Evolutionary conservation across 495 filamentous ascomycete genomes (phyloP).

Genomic region (Lasiosphaeris hirsuta): DNA sequence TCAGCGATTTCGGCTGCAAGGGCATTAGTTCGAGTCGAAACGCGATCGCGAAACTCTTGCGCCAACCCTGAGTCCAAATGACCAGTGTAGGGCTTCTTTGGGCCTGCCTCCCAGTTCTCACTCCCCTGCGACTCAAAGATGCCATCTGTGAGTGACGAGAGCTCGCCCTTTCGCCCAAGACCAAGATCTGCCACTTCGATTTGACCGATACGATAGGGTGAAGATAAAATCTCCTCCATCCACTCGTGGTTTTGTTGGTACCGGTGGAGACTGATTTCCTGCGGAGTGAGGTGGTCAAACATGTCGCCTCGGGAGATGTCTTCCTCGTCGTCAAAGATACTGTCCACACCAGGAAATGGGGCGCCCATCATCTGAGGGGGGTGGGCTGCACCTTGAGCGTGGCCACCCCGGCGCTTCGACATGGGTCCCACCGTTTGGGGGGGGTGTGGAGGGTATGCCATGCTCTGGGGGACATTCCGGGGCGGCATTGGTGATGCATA

Average conservation of each 20-base stretch:
- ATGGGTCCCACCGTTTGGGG: conserved; percentile 39
- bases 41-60: conserved; percentile 73
- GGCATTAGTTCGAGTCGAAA: conserved; percentile 59
- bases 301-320: conserved; percentile 79
- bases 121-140: conserved; percentile 59
- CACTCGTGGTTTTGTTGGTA: conserved; percentile 96
- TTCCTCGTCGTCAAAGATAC: conserved; percentile 79
- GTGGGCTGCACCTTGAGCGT: conserved; percentile 26
- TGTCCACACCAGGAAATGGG: conserved; percentile 39
- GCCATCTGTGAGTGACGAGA: conserved; percentile 75
- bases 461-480: conserved; percentile 44
- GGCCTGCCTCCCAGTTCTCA: conserved; percentile 51
- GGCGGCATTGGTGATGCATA: conserved; percentile 32
- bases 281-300: conserved; percentile 81
- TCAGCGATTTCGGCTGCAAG: conserved; percentile 75
- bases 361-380: conserved; percentile 26
- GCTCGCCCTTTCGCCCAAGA: conserved; percentile 79
- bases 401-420: conserved; percentile 39
- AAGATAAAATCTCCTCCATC: conserved; percentile 97
- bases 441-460: conserved; percentile 52
- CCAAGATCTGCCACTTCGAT: conserved; percentile 87
- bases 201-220: conserved; percentile 74
- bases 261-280: conserved; percentile 77
- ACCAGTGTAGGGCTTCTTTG: conserved; percentile 52
- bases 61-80: conserved; percentile 64